Evolutionary conservation across 2,329 filamentous ascomycete genomes (phyloP).

Genomic region (Tolypocladium pustulatum): DNA sequence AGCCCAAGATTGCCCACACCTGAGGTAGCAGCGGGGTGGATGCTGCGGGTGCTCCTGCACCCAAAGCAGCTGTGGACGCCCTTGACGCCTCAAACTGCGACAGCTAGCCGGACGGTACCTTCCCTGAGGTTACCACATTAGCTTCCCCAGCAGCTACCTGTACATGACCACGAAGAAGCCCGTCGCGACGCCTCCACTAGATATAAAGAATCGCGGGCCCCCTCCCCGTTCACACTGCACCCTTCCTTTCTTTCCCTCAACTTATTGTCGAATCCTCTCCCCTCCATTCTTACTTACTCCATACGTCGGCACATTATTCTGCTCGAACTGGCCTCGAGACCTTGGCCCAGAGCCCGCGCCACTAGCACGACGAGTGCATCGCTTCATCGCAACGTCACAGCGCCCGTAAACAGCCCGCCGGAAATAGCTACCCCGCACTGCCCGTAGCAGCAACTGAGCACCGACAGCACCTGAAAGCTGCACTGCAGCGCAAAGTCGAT

Average conservation of each 20-base stretch:
- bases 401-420: not conserved
- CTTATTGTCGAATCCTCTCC: not conserved
- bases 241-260: not conserved
- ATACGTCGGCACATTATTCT: not conserved
- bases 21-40: not conserved
- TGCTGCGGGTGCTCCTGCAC: not conserved
- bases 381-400: not conserved
- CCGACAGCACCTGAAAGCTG: not conserved
- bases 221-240: conserved; percentile 1
- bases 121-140: not conserved
- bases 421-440: conserved; percentile 6
- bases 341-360: not conserved
- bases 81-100: not conserved
- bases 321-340: not conserved
- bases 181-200: conserved; percentile 5
- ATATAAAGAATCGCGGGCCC: conserved; percentile 6
- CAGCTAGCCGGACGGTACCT: not conserved
- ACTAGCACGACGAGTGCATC: not conserved
- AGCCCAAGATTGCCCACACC: not conserved
- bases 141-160: conserved; percentile 1
- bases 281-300: not conserved
- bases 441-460: not conserved
- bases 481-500: not conserved
- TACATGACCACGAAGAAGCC: not conserved
- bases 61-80: not conserved